Evolutionary conservation across 2,329 filamentous ascomycete genomes (phyloP).

Genomic region (Macroventuria anomochaeta): DNA sequence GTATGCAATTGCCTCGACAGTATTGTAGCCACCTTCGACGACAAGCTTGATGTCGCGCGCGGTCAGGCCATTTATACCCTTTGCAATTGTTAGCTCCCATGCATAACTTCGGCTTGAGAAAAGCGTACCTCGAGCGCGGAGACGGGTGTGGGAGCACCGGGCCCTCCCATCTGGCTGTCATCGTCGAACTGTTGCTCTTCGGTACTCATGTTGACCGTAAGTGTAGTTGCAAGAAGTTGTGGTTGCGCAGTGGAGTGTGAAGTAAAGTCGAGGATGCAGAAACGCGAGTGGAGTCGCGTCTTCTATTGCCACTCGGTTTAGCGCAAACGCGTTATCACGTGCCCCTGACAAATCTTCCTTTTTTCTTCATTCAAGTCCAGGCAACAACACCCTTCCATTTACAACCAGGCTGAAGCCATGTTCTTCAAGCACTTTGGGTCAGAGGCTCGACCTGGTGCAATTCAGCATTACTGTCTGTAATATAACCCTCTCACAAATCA

Average conservation of each 20-base stretch:
- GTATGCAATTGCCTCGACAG: conserved; percentile 94
- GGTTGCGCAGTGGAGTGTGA: background rate
- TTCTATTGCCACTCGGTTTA: conserved; percentile 14
- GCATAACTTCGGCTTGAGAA: background rate
- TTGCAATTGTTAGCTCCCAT: conserved; percentile 13
- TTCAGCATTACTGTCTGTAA: too few species aligned
- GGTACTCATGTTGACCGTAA: conserved; percentile 51
- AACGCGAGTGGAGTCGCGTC: conserved; percentile 4
- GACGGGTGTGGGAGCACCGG: conserved; percentile 92
- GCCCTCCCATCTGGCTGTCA: conserved; percentile 76
- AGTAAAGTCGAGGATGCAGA: background rate
- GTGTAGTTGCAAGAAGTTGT: background rate
- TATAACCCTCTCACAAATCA: too few species aligned
- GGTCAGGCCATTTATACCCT: conserved; percentile 90
- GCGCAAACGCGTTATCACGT: conserved; percentile 37
- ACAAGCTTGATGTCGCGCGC: conserved; percentile 94
- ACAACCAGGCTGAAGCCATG: too few species aligned
- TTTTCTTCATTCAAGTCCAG: background rate
- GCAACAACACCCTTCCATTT: background rate
- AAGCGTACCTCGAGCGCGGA: conserved; percentile 78
- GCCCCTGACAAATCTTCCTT: conserved; percentile 4
- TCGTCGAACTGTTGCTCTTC: conserved; percentile 69
- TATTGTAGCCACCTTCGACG: conserved; percentile 90
- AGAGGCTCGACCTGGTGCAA: too few species aligned
- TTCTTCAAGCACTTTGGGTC: too few species aligned